Percentiles rank a stretch among this genome's conserved stretches.
phyloP scores from a whole-genome alignment of 2,329 filamentous ascomycete genomes.

The Xylaria sp. region DNA sequence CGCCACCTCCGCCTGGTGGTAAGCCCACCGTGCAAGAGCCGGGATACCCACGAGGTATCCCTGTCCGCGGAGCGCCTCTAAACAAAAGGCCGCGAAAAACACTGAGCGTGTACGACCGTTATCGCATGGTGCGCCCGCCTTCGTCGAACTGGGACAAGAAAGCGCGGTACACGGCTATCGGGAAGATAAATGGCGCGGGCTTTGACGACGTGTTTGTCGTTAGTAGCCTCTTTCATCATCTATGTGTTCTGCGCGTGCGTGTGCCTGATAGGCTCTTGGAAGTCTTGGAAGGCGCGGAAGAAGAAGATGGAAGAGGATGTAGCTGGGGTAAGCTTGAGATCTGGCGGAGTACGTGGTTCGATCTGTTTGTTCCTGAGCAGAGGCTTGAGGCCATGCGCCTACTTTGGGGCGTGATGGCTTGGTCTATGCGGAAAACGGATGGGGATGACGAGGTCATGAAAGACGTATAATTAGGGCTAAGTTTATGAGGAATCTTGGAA shows the following conservation, averaged over 20 bases:
- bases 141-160: constrained; percentile 69
- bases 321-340: constrained; percentile 65
- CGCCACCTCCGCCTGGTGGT: constrained; percentile 2
- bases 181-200: constrained; percentile 56
- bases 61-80: constrained; percentile 46
- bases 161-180: constrained; percentile 66
- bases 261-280: constrained; percentile 64
- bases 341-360: constrained; percentile 69
- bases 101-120: constrained; percentile 69
- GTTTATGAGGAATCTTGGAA: neutral
- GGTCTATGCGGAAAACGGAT: constrained; percentile 63
- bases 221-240: constrained; percentile 70
- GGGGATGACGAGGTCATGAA: constrained; percentile 25
- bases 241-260: constrained; percentile 67
- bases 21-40: constrained; percentile 11
- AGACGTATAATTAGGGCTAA: constrained; percentile 8
- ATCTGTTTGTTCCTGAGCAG: constrained; percentile 65
- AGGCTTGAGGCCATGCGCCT: constrained; percentile 65
- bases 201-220: constrained; percentile 71
- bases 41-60: constrained; percentile 31
- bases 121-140: constrained; percentile 69
- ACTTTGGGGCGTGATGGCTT: constrained; percentile 69
- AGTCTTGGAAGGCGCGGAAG: constrained; percentile 60
- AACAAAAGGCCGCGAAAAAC: constrained; percentile 64
- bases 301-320: constrained; percentile 43